Conservation (phyloP, 148 eudicot species). For the Vaccinium darrowii region DNA sequence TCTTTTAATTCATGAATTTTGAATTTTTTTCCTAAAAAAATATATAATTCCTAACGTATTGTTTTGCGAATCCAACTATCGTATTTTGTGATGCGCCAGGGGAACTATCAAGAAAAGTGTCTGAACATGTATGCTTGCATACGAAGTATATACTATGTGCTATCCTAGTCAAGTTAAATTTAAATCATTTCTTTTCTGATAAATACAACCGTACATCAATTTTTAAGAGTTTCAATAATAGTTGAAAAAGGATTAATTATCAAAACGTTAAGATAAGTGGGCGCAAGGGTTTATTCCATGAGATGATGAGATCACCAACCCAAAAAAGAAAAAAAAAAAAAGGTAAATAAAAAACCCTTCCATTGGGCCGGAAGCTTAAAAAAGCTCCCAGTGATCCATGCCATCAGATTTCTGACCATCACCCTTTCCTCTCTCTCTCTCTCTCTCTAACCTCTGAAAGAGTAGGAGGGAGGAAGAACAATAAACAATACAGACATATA, state of each 20-base stretch:
- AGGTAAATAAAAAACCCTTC: background rate
- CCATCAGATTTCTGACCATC: conserved; percentile 26
- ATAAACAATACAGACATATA: background rate
- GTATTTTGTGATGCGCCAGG: no score
- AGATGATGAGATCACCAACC: background rate
- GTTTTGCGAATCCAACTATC: no score
- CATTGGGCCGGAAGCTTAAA: conserved; percentile 32
- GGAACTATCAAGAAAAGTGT: background rate
- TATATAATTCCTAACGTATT: no score
- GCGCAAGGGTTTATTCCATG: background rate
- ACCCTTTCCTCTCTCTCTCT: conserved; percentile 12
- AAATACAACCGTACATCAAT: background rate
- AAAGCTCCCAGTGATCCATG: conserved; percentile 37
- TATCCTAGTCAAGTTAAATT: background rate
- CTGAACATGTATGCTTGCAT: background rate
- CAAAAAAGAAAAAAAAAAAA: background rate
- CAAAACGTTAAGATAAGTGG: background rate
- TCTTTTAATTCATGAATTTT: no score
- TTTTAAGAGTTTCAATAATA: background rate
- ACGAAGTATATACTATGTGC: background rate
- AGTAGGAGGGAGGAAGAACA: background rate
- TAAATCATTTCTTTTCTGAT: background rate
- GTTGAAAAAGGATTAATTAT: background rate
- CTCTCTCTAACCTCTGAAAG: conserved; percentile 1
- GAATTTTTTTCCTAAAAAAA: no score